Evolutionary conservation across 1,139 yeast genomes (phyloP).

Genomic region (Zygotorulaspora mrakii): DNA sequence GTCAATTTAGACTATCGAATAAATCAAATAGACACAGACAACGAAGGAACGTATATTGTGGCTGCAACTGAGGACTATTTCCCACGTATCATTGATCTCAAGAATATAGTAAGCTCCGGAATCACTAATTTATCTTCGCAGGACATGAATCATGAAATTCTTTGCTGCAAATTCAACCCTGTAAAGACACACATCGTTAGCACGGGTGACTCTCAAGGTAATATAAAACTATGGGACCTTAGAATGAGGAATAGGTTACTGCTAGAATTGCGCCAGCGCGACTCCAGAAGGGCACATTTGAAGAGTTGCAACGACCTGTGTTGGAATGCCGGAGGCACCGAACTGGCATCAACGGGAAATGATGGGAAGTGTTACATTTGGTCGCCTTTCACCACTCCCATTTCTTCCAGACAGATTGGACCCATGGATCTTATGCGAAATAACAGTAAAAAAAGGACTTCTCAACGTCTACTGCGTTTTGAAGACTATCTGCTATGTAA

Average conservation of each 20-base stretch:
- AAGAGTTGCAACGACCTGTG: slow-evolving; percentile 27
- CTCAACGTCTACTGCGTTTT: slow-evolving; percentile 50
- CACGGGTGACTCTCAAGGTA: slow-evolving; percentile 72
- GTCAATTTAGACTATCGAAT: slow-evolving; percentile 53
- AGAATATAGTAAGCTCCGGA: slow-evolving; percentile 44
- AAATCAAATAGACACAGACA: slow-evolving; percentile 50
- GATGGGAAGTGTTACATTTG: slow-evolving; percentile 30
- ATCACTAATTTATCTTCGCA: slow-evolving; percentile 39
- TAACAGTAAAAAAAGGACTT: slow-evolving; percentile 38
- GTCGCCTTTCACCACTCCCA: slow-evolving; percentile 24
- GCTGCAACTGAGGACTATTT: slow-evolving; percentile 69
- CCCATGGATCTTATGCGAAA: slow-evolving; percentile 19
- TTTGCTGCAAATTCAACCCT: slow-evolving; percentile 78
- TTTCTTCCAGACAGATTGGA: slow-evolving; percentile 15
- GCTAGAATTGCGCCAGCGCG: slow-evolving; percentile 17
- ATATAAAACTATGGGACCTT: slow-evolving; percentile 41
- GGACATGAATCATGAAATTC: slow-evolving; percentile 57
- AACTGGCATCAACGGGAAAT: slow-evolving; percentile 24
- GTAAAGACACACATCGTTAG: slow-evolving; percentile 48
- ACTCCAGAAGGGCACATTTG: slow-evolving; percentile 22
- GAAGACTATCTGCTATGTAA: slow-evolving; percentile 56
- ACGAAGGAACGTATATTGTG: slow-evolving; percentile 57
- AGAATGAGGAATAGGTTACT: slow-evolving; percentile 24
- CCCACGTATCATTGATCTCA: slow-evolving; percentile 65
- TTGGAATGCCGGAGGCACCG: slow-evolving; percentile 26